Evolutionary conservation across 371 early-diverging fungal species (phyloP).

Genomic region (Chytridium lagenaria): DNA sequence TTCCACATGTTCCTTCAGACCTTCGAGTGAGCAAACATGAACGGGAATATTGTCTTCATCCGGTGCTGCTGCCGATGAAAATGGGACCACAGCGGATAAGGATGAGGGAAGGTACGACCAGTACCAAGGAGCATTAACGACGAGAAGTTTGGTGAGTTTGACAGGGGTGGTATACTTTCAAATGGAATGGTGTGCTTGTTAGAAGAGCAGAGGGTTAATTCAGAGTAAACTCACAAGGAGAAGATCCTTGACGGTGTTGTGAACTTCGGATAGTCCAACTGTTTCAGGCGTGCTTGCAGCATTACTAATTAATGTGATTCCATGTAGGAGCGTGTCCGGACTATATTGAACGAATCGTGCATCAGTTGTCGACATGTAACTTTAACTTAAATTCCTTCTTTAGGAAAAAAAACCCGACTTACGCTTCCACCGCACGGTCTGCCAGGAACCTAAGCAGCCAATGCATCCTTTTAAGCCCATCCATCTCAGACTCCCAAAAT

Average conservation of each 20-base stretch:
- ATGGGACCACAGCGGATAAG: neutral
- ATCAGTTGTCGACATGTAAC: too few relatives aligned
- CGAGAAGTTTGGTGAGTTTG: neutral
- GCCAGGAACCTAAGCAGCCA: constrained; percentile 2
- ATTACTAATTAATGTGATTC: neutral
- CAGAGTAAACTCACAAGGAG: neutral
- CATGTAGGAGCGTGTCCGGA: neutral
- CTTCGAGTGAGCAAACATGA: too few relatives aligned
- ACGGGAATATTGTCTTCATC: too few relatives aligned
- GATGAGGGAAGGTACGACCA: neutral
- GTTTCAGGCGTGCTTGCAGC: neutral
- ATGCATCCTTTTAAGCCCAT: neutral
- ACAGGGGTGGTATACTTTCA: neutral
- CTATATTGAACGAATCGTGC: neutral
- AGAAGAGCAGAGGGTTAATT: neutral
- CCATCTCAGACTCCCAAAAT: neutral
- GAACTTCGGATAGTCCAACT: neutral
- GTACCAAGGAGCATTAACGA: constrained; percentile 6
- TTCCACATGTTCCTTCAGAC: neutral
- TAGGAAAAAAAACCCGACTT: neutral
- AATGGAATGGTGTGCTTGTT: neutral
- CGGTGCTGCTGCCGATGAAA: neutral
- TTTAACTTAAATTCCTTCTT: too few relatives aligned
- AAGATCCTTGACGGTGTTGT: neutral
- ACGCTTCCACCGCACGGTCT: neutral